phyloP scores from a whole-genome alignment of 768 basidiomycete genomes.

The Gymnopilus junonius region DNA sequence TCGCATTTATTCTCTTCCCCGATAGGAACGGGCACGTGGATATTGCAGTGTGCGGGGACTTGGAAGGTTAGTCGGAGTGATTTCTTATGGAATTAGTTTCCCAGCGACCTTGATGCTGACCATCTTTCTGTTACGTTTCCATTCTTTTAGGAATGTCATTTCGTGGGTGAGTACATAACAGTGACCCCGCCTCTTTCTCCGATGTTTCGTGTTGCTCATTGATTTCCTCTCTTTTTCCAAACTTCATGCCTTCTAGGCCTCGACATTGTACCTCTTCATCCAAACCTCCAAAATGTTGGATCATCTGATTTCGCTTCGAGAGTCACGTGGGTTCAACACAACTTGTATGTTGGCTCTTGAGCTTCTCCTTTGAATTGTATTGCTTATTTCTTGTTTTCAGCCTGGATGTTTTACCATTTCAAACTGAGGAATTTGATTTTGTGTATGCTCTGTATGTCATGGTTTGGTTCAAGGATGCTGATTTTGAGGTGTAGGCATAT shows the following conservation, averaged over 20 bases:
- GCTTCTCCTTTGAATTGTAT: background rate
- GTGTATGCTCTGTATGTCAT: slow-evolving; percentile 53
- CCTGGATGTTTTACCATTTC: slow-evolving; percentile 71
- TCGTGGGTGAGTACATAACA: slow-evolving; percentile 58
- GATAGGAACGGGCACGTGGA: slow-evolving; percentile 75
- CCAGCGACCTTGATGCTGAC: background rate
- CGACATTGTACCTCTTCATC: slow-evolving; percentile 75
- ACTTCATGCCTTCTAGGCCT: too few species aligned
- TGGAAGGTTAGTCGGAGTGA: slow-evolving; percentile 58
- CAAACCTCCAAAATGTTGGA: slow-evolving; percentile 66
- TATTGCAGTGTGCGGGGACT: slow-evolving; percentile 61
- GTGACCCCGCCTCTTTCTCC: background rate
- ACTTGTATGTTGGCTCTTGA: slow-evolving; percentile 56
- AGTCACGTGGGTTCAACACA: slow-evolving; percentile 74
- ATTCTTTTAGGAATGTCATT: slow-evolving; percentile 51
- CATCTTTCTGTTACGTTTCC: slow-evolving; percentile 1
- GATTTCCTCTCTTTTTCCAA: background rate
- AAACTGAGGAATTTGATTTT: slow-evolving; percentile 75
- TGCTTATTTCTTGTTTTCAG: slow-evolving; percentile 36
- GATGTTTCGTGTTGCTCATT: background rate
- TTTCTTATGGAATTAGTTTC: slow-evolving; percentile 4
- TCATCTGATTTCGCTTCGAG: slow-evolving; percentile 58
- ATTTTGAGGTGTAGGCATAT: slow-evolving; percentile 50
- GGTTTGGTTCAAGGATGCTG: slow-evolving; percentile 1
- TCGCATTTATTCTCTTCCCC: background rate